phyloP scores from a whole-genome alignment of 2,329 filamentous ascomycete species.

The Bipolaris zeicola region DNA sequence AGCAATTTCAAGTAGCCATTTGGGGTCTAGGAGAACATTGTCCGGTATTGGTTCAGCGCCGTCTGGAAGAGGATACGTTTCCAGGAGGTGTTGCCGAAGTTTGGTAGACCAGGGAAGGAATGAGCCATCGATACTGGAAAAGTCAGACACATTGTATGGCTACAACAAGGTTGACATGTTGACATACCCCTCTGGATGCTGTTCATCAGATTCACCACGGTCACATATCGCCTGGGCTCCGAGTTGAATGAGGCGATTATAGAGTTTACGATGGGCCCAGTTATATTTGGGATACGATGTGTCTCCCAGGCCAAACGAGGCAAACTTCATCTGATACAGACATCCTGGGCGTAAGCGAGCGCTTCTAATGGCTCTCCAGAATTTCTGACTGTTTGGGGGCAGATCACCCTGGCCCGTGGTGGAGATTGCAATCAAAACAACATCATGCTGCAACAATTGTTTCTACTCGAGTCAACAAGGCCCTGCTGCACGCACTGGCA shows the following conservation, averaged over 20 bases:
- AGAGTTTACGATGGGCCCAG: conserved; percentile 86
- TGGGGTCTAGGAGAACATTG: conserved; percentile 74
- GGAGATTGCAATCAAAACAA: conserved; percentile 82
- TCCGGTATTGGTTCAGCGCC: conserved; percentile 73
- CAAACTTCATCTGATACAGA: conserved; percentile 72
- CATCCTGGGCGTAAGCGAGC: conserved; percentile 76
- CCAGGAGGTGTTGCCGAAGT: conserved; percentile 69
- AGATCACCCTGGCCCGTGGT: conserved; percentile 96
- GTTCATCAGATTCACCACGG: conserved; percentile 87
- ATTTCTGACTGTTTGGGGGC: conserved; percentile 77
- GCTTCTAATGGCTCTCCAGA: conserved; percentile 85
- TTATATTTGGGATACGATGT: conserved; percentile 97
- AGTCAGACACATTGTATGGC: conserved; percentile 33
- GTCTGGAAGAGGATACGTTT: conserved; percentile 71
- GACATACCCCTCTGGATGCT: conserved; percentile 87
- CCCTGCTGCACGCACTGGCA: not conserved
- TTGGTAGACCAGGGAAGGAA: conserved; percentile 78
- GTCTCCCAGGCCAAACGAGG: conserved; percentile 89
- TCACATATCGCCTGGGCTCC: conserved; percentile 78
- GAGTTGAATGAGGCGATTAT: conserved; percentile 81
- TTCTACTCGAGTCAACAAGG: conserved; percentile 36
- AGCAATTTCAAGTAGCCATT: conserved; percentile 64
- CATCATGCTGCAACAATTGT: conserved; percentile 52
- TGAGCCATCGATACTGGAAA: conserved; percentile 73
- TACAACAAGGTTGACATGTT: conserved; percentile 40